These are phyloP conservation scores for Penicillium diatomitis DNA, from an alignment of 495 filamentous ascomycete species.

Conservation along the genomic window DNA sequence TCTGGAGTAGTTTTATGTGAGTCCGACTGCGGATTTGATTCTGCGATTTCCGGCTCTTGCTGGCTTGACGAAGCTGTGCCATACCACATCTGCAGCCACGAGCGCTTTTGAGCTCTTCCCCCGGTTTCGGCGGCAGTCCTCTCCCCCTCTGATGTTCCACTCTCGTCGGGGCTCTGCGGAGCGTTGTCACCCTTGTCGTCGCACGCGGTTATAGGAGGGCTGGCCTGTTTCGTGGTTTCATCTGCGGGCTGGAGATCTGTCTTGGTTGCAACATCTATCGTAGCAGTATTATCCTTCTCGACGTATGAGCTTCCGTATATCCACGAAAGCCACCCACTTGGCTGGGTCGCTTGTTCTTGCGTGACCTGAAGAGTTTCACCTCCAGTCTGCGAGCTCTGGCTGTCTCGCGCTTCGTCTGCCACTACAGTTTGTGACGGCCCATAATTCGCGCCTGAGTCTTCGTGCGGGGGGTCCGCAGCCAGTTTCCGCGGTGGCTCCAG, in stretches of 20 bases:
- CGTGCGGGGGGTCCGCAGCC: too few species aligned
- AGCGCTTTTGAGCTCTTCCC: conserved; percentile 25
- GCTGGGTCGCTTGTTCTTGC: conserved; percentile 18
- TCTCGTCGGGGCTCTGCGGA: conserved; percentile 8
- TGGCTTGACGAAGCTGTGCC: conserved; percentile 23
- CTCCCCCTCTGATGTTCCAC: conserved; percentile 8
- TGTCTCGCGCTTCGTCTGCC: conserved; percentile 8
- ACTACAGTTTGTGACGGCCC: conserved; percentile 12
- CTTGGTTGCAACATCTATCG: conserved; percentile 6
- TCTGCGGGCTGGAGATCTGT: conserved; percentile 12
- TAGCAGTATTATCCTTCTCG: conserved; percentile 3
- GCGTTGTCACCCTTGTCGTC: conserved; percentile 5
- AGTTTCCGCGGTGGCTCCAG: conserved; percentile 7
- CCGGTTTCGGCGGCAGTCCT: conserved; percentile 13
- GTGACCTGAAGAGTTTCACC: not conserved
- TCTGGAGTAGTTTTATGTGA: conserved; percentile 5
- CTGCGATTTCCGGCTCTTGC: conserved; percentile 16
- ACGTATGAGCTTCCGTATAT: conserved; percentile 27
- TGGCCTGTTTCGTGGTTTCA: conserved; percentile 13
- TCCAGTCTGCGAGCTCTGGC: conserved; percentile 5
- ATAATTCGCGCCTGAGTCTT: not conserved
- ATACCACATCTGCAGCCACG: conserved; percentile 43
- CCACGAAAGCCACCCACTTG: conserved; percentile 52
- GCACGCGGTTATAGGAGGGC: conserved; percentile 9
- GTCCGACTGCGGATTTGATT: conserved; percentile 13